Base-by-base conservation (phyloP, 805 yeast genomes). In the Yarrowia yakushimensis region DNA sequence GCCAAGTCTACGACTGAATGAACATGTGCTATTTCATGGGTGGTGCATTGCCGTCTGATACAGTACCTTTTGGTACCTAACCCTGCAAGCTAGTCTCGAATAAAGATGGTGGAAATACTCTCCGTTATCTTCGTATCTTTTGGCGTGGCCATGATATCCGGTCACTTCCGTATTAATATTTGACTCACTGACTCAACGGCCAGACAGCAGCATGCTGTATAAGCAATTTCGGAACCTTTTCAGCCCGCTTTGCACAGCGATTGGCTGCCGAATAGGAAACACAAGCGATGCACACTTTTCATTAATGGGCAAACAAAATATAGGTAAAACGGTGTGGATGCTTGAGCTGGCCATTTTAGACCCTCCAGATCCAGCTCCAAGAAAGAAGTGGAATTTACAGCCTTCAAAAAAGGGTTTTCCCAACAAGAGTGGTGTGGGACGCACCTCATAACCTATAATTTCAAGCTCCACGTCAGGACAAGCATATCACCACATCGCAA, bases 401-500 rank as follows among this genome's bases (percentile, higher is more conserved):
- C 13, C 27, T 8, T 27, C 52, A 20, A 43, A 43, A 45, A 30
- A 5, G 12, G 1, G 36, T 3, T 30, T 27, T 45, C 55, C 55
- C 55, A 48, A 31, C n/a, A 11, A 31, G 31, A 48, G 22, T 25
- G 18, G 8, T 18, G 20, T 31, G n/a, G n/a, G 17, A 28, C 23
- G 25, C 50, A 11, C 15, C 39, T 48, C 55, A 48, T 48, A 48
- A 48, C 55, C 55, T 48, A 22, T 48, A 25, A 45, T 30, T 18
- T 45, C 55, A 48, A 48, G 55, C 55, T 48, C 55, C 55, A 48
- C 55, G 55, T 48, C 55, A 48, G 55, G 39, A 31, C 37, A 48
- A 48, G 55, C 55, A 22, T 31, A 43, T 22, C 55, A 31, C 36
- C 55, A 48, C 55, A 31, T 22, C 22, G 17, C 55, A 48, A 4